phyloP scores from a whole-genome alignment of 2,329 filamentous ascomycete genomes.

The Calonectria leucothoes region DNA sequence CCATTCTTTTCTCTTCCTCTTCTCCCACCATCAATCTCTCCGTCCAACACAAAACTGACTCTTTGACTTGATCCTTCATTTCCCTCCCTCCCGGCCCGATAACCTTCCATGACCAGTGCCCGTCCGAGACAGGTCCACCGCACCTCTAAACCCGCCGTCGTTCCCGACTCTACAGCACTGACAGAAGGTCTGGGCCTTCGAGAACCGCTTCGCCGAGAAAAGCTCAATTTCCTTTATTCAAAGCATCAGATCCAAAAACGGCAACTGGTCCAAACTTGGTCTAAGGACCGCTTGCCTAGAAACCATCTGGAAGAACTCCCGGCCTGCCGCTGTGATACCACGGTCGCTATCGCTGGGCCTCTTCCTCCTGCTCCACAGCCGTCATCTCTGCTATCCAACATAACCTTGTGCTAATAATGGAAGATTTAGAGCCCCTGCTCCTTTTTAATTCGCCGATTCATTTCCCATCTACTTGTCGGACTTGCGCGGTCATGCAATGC shows the following conservation, averaged over 20 bases:
- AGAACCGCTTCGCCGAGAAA: background rate
- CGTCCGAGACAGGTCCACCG: constrained; percentile 12
- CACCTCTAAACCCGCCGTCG: background rate
- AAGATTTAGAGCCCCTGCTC: constrained; percentile 14
- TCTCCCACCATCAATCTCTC: background rate
- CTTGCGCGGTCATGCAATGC: background rate
- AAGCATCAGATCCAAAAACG: constrained; percentile 6
- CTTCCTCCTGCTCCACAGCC: constrained; percentile 7
- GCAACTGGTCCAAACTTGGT: constrained; percentile 13
- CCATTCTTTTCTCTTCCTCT: background rate
- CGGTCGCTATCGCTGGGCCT: background rate
- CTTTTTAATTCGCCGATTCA: constrained; percentile 19
- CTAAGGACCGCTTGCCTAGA: background rate
- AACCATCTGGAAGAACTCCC: constrained; percentile 8
- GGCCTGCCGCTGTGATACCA: background rate
- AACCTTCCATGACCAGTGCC: background rate
- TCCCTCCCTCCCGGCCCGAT: background rate
- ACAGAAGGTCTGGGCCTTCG: background rate
- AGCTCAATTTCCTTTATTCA: constrained; percentile 7
- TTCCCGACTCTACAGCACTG: background rate
- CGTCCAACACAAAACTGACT: background rate
- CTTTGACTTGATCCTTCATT: constrained; percentile 1
- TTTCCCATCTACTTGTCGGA: constrained; percentile 15
- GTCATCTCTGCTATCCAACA: constrained; percentile 15
- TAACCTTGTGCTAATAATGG: constrained; percentile 13